Conservation (phyloP, 495 filamentous ascomycete species). For the Staphylotrichum tortipilum region DNA sequence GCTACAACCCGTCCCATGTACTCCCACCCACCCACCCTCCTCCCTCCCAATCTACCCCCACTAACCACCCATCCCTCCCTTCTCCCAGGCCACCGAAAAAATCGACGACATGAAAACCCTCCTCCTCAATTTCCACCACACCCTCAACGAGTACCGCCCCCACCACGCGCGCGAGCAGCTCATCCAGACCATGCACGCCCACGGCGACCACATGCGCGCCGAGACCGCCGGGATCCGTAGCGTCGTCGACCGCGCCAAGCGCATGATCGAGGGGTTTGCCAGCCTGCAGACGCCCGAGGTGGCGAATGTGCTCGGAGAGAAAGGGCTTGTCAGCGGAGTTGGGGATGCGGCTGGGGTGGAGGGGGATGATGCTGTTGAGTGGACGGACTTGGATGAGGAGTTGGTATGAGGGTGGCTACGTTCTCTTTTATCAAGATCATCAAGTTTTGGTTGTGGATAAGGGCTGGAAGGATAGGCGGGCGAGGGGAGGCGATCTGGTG, state of each 20-base stretch:
- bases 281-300: conserved; percentile 30
- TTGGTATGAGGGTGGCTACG: too few species aligned
- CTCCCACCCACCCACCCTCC: background rate
- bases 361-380: conserved; percentile 7
- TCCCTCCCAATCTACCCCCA: conserved; percentile 4
- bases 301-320: conserved; percentile 2
- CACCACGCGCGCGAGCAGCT: conserved; percentile 90
- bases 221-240: conserved; percentile 70
- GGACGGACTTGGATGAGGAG: background rate
- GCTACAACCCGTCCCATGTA: conserved; percentile 51
- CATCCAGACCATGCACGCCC: conserved; percentile 86
- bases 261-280: conserved; percentile 55
- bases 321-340: background rate
- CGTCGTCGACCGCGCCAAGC: conserved; percentile 62
- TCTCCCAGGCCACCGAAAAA: conserved; percentile 45
- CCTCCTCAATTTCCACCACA: conserved; percentile 80
- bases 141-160: conserved; percentile 89
- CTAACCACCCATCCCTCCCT: background rate
- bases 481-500: too few species aligned
- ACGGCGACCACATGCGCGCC: conserved; percentile 60
- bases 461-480: too few species aligned
- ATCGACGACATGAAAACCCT: conserved; percentile 67
- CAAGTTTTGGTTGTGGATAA: too few species aligned
- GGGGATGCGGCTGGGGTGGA: background rate
- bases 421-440: too few species aligned